These are phyloP conservation scores for Dunaliella sp. DNA, from an alignment of 139 green algal species.

Conservation along the genomic window DNA sequence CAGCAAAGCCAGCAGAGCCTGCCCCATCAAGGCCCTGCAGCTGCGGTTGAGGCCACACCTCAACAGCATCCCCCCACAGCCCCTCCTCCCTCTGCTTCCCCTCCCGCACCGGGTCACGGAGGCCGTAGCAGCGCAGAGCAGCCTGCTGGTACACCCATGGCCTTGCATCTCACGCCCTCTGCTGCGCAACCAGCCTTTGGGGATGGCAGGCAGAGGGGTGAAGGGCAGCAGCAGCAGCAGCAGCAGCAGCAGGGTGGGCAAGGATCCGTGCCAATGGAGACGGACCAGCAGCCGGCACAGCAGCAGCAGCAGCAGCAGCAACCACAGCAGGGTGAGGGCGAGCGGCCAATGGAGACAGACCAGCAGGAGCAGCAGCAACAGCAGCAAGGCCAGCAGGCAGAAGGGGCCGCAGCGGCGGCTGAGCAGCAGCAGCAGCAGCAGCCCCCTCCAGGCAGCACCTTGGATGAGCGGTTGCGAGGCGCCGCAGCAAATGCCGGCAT, in stretches of 20 bases:
- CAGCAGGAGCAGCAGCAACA: slow-evolving; percentile 3
- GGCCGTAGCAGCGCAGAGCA: not conserved
- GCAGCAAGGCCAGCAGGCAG: slow-evolving; percentile 7
- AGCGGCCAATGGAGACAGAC: not conserved
- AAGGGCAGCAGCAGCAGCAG: not conserved
- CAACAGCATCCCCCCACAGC: not conserved
- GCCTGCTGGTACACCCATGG: not conserved
- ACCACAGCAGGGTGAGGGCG: slow-evolving; percentile 5
- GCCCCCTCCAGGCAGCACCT: not conserved
- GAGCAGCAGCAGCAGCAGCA: slow-evolving; percentile 16
- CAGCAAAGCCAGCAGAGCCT: too few relatives aligned
- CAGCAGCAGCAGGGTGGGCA: not conserved
- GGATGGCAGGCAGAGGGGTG: not conserved
- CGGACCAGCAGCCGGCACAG: not conserved
- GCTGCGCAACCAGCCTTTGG: not conserved
- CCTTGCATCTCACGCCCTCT: not conserved
- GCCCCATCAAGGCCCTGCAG: not conserved
- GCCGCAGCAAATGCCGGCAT: slow-evolving; percentile 57
- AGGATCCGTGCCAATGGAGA: not conserved
- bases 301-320: slow-evolving; percentile 17
- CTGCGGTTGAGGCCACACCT: not conserved
- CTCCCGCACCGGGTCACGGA: not conserved
- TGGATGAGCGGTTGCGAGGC: slow-evolving; percentile 26
- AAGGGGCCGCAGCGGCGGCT: too few relatives aligned
- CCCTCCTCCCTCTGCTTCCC: not conserved